A percentile compares a stretch with the other conserved stretches of the same genome.
Evolutionary conservation across 768 basidiomycete genomes (phyloP).

Genomic region (Russula compacta): DNA sequence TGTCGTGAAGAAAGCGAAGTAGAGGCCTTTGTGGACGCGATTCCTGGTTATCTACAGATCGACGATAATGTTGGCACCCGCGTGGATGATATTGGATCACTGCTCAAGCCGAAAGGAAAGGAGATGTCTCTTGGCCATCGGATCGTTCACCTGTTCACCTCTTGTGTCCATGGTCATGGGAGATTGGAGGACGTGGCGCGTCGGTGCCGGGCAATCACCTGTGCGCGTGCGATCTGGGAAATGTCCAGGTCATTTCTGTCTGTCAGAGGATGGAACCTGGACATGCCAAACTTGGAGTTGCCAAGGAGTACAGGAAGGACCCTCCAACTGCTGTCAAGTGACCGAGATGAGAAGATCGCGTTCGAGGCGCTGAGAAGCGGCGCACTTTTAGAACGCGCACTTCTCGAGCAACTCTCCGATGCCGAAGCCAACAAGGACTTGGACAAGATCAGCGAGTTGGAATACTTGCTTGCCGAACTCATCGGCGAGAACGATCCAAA

Average conservation of each 20-base stretch:
- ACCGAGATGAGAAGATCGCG: no score
- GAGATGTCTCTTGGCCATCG: neutral
- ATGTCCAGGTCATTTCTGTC: slow-evolving; percentile 4
- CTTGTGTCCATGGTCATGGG: slow-evolving; percentile 1
- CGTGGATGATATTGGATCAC: neutral
- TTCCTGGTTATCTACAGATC: neutral
- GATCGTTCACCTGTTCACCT: neutral
- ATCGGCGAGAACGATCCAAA: neutral
- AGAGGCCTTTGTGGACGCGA: neutral
- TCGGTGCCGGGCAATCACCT: slow-evolving; percentile 9
- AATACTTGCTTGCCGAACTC: neutral
- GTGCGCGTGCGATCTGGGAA: slow-evolving; percentile 6
- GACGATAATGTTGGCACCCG: neutral
- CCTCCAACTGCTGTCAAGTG: no score
- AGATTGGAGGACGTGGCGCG: slow-evolving; percentile 3
- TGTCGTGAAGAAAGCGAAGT: neutral
- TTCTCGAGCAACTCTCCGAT: neutral
- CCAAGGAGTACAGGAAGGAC: no score
- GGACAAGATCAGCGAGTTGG: neutral
- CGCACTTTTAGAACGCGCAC: no score
- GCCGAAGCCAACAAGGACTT: neutral
- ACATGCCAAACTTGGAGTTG: no score
- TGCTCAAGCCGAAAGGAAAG: neutral
- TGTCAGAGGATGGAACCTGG: no score
- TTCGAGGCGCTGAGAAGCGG: no score